These are phyloP conservation scores for Triticum timopheevii DNA, from an alignment of 176 grass and related monocot species.

Conservation along the genomic window DNA sequence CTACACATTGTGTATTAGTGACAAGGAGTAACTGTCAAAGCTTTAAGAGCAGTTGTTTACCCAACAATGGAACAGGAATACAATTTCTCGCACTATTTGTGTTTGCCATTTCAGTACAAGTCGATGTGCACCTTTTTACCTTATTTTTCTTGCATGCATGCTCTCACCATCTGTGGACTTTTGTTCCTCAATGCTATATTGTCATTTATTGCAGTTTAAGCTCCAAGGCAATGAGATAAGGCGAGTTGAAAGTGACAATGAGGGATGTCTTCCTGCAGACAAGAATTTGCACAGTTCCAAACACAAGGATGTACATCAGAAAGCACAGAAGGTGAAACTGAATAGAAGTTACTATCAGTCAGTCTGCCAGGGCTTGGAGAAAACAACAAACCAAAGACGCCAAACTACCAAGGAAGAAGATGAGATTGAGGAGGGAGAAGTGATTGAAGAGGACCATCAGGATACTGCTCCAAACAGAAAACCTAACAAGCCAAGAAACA, in stretches of 20 bases:
- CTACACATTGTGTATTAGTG: background rate
- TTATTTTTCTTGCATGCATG: conserved; percentile 5
- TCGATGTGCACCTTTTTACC: background rate
- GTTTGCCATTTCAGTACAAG: conserved; percentile 18
- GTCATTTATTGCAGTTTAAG: conserved; percentile 56
- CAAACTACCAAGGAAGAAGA: conserved; percentile 21
- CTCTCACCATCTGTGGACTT: conserved; percentile 5
- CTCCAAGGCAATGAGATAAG: conserved; percentile 39
- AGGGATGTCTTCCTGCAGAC: conserved; percentile 13
- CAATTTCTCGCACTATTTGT: conserved; percentile 17
- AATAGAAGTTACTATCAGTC: conserved; percentile 10
- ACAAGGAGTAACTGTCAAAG: conserved; percentile 5
- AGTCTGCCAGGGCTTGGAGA: conserved; percentile 19
- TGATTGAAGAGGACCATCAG: conserved; percentile 44
- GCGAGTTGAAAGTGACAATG: conserved; percentile 14
- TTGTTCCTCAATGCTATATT: conserved; percentile 49
- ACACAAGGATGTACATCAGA: conserved; percentile 9
- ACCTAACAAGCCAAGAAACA: conserved; percentile 27
- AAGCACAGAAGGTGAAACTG: background rate
- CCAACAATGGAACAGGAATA: conserved; percentile 19
- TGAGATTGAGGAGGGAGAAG: conserved; percentile 71
- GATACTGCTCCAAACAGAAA: conserved; percentile 24
- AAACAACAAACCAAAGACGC: conserved; percentile 16
- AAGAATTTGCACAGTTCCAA: conserved; percentile 28
- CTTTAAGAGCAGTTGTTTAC: background rate